phyloP scores from a whole-genome alignment of 176 grass and related monocot genomes.

The Carex parvula region DNA sequence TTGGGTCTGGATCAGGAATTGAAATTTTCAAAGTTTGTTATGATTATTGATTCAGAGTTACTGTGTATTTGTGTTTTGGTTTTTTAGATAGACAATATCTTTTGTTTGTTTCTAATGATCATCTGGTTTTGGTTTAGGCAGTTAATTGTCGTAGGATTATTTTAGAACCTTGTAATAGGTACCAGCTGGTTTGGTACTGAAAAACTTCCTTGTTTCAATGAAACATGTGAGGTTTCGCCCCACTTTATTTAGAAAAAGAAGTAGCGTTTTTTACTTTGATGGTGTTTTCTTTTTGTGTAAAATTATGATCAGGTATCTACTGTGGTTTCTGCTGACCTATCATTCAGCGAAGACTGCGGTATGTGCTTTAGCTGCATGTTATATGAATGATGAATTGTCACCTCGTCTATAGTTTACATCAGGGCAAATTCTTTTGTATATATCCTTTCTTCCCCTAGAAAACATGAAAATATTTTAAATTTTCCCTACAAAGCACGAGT shows the following conservation, averaged over 20 bases:
- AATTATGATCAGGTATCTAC: conserved; percentile 50
- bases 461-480: conserved; percentile 1
- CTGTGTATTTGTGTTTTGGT: too few species aligned
- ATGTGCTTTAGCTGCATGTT: conserved; percentile 32
- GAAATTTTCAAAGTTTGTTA: too few species aligned
- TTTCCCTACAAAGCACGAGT: neutral
- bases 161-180: too few species aligned
- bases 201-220: too few species aligned
- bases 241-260: neutral
- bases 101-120: too few species aligned
- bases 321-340: conserved; percentile 63
- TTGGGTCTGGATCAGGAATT: too few species aligned
- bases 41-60: too few species aligned
- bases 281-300: conserved; percentile 27
- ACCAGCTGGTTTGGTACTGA: too few species aligned
- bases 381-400: neutral
- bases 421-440: neutral
- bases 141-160: too few species aligned
- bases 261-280: conserved; percentile 10
- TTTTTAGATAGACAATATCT: too few species aligned
- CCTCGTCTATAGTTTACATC: neutral
- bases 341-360: conserved; percentile 84
- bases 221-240: too few species aligned
- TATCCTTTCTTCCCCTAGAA: neutral
- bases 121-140: too few species aligned